Evolutionary conservation across 2,329 filamentous ascomycete species (phyloP).

Genomic region (Aspergillaceae sp.): DNA sequence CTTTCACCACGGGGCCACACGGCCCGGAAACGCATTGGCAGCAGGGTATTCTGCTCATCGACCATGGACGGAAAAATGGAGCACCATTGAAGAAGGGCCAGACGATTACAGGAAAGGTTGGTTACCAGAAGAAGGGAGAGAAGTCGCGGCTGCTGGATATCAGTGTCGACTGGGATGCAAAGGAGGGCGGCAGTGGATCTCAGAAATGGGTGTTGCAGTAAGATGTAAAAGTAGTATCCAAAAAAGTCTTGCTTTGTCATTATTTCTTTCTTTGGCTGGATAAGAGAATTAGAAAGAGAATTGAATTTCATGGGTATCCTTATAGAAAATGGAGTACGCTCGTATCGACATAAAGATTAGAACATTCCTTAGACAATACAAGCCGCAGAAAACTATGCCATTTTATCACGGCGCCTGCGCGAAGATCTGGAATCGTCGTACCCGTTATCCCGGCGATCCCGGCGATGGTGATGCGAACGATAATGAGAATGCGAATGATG

Average conservation of each 20-base stretch:
- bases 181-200: conserved; percentile 32
- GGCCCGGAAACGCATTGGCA: conserved; percentile 81
- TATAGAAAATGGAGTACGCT: too few species aligned
- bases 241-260: conserved; percentile 12
- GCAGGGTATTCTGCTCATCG: conserved; percentile 67
- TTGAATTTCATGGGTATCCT: too few species aligned
- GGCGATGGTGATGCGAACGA: conserved; percentile 9
- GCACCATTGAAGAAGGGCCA: conserved; percentile 45
- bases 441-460: conserved; percentile 9
- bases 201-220: conserved; percentile 37
- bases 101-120: conserved; percentile 57
- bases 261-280: conserved; percentile 1
- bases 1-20: conserved; percentile 78
- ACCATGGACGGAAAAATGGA: conserved; percentile 45
- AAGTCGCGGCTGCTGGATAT: conserved; percentile 63
- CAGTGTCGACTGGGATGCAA: conserved; percentile 52
- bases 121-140: conserved; percentile 60
- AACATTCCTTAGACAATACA: not conserved
- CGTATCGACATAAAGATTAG: not conserved
- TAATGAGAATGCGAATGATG: conserved; percentile 6
- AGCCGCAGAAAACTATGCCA: not conserved
- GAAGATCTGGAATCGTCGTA: conserved; percentile 5
- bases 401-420: conserved; percentile 1
- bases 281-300: too few species aligned
- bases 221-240: conserved; percentile 5